These are phyloP conservation scores for Ogataea trehalophila DNA, from an alignment of 805 yeast genomes.

Conservation along the genomic window DNA sequence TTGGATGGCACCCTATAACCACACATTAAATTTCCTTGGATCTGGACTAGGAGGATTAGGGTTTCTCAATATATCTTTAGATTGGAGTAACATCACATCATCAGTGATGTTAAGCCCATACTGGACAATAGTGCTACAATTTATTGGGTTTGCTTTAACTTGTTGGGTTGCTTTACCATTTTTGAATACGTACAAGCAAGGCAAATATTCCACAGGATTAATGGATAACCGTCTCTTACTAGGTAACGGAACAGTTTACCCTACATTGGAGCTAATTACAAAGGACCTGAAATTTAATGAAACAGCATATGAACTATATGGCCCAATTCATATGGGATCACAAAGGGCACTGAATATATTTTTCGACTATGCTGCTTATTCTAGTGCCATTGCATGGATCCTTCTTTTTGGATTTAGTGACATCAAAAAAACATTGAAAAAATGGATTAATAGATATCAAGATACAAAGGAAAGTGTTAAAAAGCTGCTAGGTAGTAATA, in stretches of 20 bases:
- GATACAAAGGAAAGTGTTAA: background rate
- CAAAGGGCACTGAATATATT: slow-evolving; percentile 48
- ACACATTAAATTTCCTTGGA: slow-evolving; percentile 39
- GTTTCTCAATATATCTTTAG: slow-evolving; percentile 41
- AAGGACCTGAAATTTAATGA: slow-evolving; percentile 35
- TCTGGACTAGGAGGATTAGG: slow-evolving; percentile 54
- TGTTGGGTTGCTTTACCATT: slow-evolving; percentile 47
- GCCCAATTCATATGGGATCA: slow-evolving; percentile 43
- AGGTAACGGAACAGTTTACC: slow-evolving; percentile 36
- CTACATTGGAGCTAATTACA: slow-evolving; percentile 38
- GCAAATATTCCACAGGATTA: slow-evolving; percentile 35
- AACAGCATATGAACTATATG: slow-evolving; percentile 41
- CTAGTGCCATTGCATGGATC: slow-evolving; percentile 45
- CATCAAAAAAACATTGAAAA: slow-evolving; percentile 10
- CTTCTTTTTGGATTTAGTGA: slow-evolving; percentile 23
- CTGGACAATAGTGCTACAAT: slow-evolving; percentile 48
- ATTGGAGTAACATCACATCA: slow-evolving; percentile 51
- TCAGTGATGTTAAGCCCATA: slow-evolving; percentile 45
- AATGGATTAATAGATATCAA: slow-evolving; percentile 2
- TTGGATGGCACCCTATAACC: slow-evolving; percentile 42
- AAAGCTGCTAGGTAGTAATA: background rate
- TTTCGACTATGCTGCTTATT: slow-evolving; percentile 49
- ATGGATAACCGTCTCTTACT: slow-evolving; percentile 43
- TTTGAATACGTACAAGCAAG: slow-evolving; percentile 36
- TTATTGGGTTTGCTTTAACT: slow-evolving; percentile 40